A percentile compares a stretch with the other conserved stretches of the same genome.
phyloP scores from a whole-genome alignment of 1,284 basidiomycete species.

The Afroboletus lepidellus region DNA sequence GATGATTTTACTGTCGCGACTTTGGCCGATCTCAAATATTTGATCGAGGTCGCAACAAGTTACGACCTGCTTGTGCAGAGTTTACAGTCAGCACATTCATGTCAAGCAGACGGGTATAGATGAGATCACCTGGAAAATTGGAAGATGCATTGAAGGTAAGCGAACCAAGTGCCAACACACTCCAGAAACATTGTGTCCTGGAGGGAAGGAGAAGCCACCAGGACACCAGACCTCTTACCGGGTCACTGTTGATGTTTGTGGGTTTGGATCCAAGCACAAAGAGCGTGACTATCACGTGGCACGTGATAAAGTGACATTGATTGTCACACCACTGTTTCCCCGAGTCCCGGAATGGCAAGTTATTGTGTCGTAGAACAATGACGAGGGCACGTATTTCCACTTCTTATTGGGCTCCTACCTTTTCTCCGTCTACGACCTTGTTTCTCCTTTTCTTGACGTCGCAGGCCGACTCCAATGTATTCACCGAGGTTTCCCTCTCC shows the following conservation, averaged over 20 bases:
- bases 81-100: conserved; percentile 28
- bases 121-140: conserved; percentile 20
- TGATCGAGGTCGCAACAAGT: conserved; percentile 25
- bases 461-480: conserved; percentile 48
- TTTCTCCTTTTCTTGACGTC: conserved; percentile 36
- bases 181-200: conserved; percentile 29
- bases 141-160: conserved; percentile 22
- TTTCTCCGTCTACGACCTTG: conserved; percentile 28
- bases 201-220: conserved; percentile 16
- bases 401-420: conserved; percentile 17
- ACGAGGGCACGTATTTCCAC: background rate
- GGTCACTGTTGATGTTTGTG: too few relatives aligned
- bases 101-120: conserved; percentile 23
- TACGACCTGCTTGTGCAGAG: conserved; percentile 23
- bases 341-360: too few relatives aligned
- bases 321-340: too few relatives aligned
- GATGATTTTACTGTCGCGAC: too few relatives aligned
- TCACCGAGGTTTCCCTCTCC: conserved; percentile 43
- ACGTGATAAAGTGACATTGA: too few relatives aligned
- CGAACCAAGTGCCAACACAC: conserved; percentile 22
- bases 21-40: conserved; percentile 27
- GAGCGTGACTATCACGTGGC: too few relatives aligned
- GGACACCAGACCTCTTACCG: background rate
- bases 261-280: too few relatives aligned
- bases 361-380: conserved; percentile 38